These are phyloP conservation scores for Porphyrellus sp. DNA, from an alignment of 1,284 basidiomycete genomes.

Conservation along the genomic window DNA sequence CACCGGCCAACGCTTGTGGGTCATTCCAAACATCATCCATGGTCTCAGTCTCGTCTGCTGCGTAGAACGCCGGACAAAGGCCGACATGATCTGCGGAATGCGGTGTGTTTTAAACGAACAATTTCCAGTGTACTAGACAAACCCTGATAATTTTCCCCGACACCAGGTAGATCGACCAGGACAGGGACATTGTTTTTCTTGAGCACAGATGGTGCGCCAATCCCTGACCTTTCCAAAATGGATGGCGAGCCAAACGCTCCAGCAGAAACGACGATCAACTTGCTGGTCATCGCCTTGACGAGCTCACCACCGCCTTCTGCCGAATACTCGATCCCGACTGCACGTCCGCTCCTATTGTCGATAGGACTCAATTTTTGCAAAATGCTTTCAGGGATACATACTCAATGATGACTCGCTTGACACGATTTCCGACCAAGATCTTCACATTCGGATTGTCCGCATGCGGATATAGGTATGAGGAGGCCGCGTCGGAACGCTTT, in stretches of 20 bases:
- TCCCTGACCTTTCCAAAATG: slow-evolving; percentile 54
- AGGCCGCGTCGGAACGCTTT: no score
- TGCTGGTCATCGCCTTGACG: slow-evolving; percentile 38
- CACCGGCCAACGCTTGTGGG: slow-evolving; percentile 29
- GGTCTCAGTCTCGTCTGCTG: slow-evolving; percentile 41
- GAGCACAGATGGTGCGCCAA: slow-evolving; percentile 44
- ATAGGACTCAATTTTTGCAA: not conserved
- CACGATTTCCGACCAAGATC: no score
- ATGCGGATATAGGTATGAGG: no score
- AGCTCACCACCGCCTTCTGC: slow-evolving; percentile 31
- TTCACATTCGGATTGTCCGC: no score
- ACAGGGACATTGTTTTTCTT: slow-evolving; percentile 39
- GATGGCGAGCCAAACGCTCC: slow-evolving; percentile 55
- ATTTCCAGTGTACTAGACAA: slow-evolving; percentile 24
- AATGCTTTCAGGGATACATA: no score
- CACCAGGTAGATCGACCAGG: slow-evolving; percentile 37
- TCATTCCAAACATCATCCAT: slow-evolving; percentile 43
- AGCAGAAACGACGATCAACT: slow-evolving; percentile 47
- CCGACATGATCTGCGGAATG: slow-evolving; percentile 44
- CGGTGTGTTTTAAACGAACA: slow-evolving; percentile 47
- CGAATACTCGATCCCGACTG: slow-evolving; percentile 56
- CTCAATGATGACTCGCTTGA: no score
- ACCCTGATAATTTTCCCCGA: no score
- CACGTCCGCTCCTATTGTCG: slow-evolving; percentile 43
- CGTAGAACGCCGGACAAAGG: slow-evolving; percentile 36